Evolutionary conservation across 176 grass and related monocot species (phyloP), one percentile per base, ranked within the genome.

Genomic region (Pharus latifolius): DNA sequence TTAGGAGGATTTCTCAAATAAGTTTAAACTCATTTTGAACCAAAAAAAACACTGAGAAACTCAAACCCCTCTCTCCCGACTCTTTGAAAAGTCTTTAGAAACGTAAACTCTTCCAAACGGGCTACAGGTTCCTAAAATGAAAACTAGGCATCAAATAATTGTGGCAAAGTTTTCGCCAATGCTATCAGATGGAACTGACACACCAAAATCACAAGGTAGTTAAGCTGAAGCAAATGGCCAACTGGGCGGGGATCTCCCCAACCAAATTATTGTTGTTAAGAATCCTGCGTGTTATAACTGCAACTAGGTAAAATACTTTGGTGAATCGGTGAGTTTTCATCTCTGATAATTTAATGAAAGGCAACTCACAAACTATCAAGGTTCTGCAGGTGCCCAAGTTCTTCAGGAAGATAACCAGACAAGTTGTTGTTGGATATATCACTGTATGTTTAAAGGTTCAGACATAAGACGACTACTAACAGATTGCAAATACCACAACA

Each of bases 171-270:
- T 11, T 70, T 28, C 14, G 2, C 67, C 30, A 25, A 58, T 60
- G 50, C 26, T 46, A 22, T 22, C 65, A 15, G 13, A 8, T 5
- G 4, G 27, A 80, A 28, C 17, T 71, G 22, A 69, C 41, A 53
- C n/a, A n/a, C 16, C 61, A 54, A 75, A 72, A 84, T 79, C 83
- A 99, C 96, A 99, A 69, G 69, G 61, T 91, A 49, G 83, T 84
- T 72, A 99, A 75, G 76, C 90, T 95, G 80, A 99, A 99, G 60
- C 96, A 99, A 57, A 91, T 91, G 30, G 90, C 74, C 69, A 99
- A 68, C 63, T 95, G 87, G 50, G 70, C 76, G 37, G 96, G 96
- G 72, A 99, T 91, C 60, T 88, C 90, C 56, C 96, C 96, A 73
- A 76, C 72, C 49, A 99, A 75, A 79, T 69, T 83, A 73, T 99